Evolutionary conservation across 2,329 filamentous ascomycete genomes (phyloP).

Genomic region (Incumbomyces delicatus): DNA sequence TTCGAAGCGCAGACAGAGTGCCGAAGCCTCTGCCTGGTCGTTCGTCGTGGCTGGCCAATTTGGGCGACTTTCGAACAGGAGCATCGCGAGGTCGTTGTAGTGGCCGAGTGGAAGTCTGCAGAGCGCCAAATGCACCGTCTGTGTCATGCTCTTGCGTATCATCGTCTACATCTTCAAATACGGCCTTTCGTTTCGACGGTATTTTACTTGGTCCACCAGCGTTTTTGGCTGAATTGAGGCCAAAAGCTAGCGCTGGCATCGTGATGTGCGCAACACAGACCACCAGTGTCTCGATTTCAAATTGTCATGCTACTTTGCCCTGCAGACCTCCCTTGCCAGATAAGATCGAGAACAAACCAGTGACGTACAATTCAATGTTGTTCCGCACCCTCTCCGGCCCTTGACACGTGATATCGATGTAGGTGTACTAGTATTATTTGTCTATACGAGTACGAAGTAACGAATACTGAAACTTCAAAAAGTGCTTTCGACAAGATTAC

Average conservation of each 20-base stretch:
- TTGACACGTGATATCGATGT: no score
- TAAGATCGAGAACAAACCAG: no score
- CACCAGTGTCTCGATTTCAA: no score
- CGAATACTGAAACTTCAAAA: no score
- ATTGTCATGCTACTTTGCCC: no score
- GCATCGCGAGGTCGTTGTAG: slow-evolving; percentile 7
- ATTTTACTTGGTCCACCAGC: slow-evolving; percentile 21
- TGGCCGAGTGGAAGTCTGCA: slow-evolving; percentile 10
- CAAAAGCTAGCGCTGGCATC: slow-evolving; percentile 31
- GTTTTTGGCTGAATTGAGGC: slow-evolving; percentile 32
- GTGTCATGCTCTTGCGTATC: slow-evolving; percentile 21
- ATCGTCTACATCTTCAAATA: slow-evolving; percentile 35
- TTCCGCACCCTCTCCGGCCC: no score
- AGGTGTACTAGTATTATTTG: no score
- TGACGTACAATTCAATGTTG: no score
- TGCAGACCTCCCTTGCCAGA: no score
- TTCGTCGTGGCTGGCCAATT: slow-evolving; percentile 18
- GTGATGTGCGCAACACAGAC: not conserved
- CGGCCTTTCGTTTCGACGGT: slow-evolving; percentile 39
- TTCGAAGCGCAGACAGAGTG: slow-evolving; percentile 38
- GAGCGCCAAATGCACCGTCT: slow-evolving; percentile 10
- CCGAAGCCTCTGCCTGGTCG: slow-evolving; percentile 26
- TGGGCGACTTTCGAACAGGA: slow-evolving; percentile 27
- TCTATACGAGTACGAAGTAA: no score
- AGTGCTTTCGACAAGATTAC: no score